Base-by-base conservation (phyloP, 768 basidiomycete genomes). In the Sistotremastrum suecicum region DNA sequence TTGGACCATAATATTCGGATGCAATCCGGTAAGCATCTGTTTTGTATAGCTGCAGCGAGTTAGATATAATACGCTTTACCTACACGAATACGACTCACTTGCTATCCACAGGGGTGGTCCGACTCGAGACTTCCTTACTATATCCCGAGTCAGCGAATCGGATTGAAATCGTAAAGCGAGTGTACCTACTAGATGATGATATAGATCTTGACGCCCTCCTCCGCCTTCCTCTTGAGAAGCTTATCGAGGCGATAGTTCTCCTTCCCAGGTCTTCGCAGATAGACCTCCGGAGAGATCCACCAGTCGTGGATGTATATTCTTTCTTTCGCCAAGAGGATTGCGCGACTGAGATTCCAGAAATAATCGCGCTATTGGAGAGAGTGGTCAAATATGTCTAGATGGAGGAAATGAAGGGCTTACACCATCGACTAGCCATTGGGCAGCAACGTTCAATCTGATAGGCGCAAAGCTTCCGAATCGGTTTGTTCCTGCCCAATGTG, bases 351-450 rank as follows among this genome's bases (percentile, higher is more conserved):
- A 57, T 92, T 94, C 95, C 94, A 99, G 64, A 90, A 94, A 58
- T 99, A 99, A 60, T 99, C 94, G 7, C 94, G 80, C 85, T 92
- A 49, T 9, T 10, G 31, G n/a, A 49, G 44, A 51, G 9, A 44
- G 35, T 36, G 28, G 44, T 45, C 41, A 52, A 43, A 12, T 40
- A 12, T 43, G n/a, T 12, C 35, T 10, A 44, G 42, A 48, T 3
- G 6, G 36, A 30, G n/a, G 7, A 35, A 28, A 12, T 38, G 8
- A 39, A 39, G 3, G 49, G 69, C 84, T 58, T 51, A 92, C 88
- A 11, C 94, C 94, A 61, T 99, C 94, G 11, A 98, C 91, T 2
- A 99, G 77, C 94, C 94, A 99, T 55, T 98, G 92, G 4, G 92
- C 86, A 29, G 91, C 83, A 4, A 92, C 92, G 55, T 97, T 92